These are phyloP conservation scores for Rhizodiscina lignyota DNA, from an alignment of 495 filamentous ascomycete genomes.

Conservation along the genomic window DNA sequence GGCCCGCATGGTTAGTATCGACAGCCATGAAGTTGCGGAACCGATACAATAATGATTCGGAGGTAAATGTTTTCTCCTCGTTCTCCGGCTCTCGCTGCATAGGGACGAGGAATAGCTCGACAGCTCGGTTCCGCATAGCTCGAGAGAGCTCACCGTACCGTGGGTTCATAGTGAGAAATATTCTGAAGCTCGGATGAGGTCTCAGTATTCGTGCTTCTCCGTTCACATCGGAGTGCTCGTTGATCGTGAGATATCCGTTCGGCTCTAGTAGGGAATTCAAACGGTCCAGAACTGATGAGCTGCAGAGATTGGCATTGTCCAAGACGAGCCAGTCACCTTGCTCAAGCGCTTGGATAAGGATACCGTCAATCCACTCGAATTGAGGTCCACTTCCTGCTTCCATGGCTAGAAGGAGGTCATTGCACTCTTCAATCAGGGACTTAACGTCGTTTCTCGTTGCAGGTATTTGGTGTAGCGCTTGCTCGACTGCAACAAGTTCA, in stretches of 20 bases:
- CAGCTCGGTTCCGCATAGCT: constrained; percentile 88
- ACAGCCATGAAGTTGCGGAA: too few relatives aligned
- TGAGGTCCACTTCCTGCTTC: constrained; percentile 44
- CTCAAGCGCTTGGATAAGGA: constrained; percentile 73
- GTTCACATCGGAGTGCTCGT: constrained; percentile 71
- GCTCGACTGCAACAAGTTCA: background rate
- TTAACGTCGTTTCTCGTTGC: constrained; percentile 17
- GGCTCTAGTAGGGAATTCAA: constrained; percentile 90
- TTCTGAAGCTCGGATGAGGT: constrained; percentile 74
- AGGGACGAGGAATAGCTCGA: constrained; percentile 89
- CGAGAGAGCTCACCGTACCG: constrained; percentile 85
- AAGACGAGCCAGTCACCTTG: constrained; percentile 84
- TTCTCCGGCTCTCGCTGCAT: too few relatives aligned
- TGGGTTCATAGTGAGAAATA: constrained; percentile 91
- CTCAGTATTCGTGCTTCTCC: constrained; percentile 65
- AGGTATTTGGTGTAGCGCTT: too few relatives aligned
- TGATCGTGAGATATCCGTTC: constrained; percentile 72
- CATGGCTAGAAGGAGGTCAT: constrained; percentile 22
- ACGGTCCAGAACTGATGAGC: constrained; percentile 81
- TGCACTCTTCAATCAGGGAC: constrained; percentile 19
- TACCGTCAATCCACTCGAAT: constrained; percentile 93
- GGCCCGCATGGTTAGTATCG: too few relatives aligned
- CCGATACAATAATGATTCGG: too few relatives aligned
- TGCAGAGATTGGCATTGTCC: constrained; percentile 95
- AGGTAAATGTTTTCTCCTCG: too few relatives aligned